phyloP scores from a whole-genome alignment of 2,329 filamentous ascomycete genomes.

The Fusarium sp. region DNA sequence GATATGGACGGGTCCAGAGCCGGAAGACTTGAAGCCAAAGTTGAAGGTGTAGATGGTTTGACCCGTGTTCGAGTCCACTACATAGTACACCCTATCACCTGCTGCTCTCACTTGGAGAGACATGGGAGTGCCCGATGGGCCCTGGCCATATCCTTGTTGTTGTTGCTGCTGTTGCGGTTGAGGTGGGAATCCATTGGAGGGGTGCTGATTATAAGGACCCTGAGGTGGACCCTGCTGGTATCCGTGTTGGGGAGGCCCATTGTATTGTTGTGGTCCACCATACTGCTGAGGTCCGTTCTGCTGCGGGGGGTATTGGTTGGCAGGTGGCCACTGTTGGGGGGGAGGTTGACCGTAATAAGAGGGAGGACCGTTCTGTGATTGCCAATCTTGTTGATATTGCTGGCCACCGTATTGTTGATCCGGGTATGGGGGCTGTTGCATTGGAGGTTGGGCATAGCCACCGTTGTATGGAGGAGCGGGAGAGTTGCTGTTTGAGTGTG shows the following conservation, averaged over 20 bases:
- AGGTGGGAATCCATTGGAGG: background rate
- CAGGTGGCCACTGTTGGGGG: background rate
- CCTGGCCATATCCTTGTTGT: background rate
- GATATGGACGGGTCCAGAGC: background rate
- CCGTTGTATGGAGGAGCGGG: background rate
- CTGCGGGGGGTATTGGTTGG: background rate
- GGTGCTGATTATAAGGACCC: background rate
- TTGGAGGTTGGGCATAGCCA: background rate
- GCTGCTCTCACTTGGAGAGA: background rate
- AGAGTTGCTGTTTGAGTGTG: background rate
- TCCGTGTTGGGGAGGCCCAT: background rate
- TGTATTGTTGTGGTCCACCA: background rate
- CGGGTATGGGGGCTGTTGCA: background rate
- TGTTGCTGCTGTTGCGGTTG: background rate
- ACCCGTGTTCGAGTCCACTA: background rate
- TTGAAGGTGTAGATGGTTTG: background rate
- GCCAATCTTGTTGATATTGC: background rate
- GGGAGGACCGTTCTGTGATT: background rate
- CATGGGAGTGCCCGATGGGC: background rate
- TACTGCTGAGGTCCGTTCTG: background rate
- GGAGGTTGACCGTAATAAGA: background rate
- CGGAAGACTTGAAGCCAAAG: background rate
- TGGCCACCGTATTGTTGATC: background rate
- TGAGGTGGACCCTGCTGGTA: background rate
- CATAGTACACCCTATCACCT: background rate